Base-by-base conservation (phyloP, 2,329 filamentous ascomycete genomes). In the Neoascochyta sp. region DNA sequence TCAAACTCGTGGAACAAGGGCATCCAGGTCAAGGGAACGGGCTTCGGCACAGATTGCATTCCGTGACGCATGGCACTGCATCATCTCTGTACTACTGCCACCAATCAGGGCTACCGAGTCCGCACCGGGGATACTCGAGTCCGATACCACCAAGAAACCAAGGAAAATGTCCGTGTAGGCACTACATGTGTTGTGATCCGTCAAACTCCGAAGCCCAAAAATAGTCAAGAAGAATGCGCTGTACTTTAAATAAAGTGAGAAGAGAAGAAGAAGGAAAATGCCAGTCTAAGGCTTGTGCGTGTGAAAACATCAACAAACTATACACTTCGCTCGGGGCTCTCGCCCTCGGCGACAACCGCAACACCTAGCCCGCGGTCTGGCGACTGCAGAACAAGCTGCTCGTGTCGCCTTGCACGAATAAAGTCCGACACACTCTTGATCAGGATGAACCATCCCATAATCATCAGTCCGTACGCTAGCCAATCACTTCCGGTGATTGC, bases 381-480 rank as follows among this genome's bases (percentile, higher is more conserved):
- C 59, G 87, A 95, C 60, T 94, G 89, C 45, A 95, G 68, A 4
- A 98, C 87, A 28, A 98, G 71, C 61, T 92, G 86, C 67, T 98
- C 92, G 58, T 96, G 92, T 54, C 87, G 75, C 57, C 90, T 76
- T 20, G 88, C 92, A 47, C 81, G 78, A 41, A 96, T 67, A 59
- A 92, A 98, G 60, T 96, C 89, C 50, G 83, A 88, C 11, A 95
- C 80, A n/a, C 88, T 82, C 63, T 89, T 79, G 57, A 98, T 96
- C 41, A 98, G 70, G 41, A 98, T 88, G 57, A 96, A 96, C 92
- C 92, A 98, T 4, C 92, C 92, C 2, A 94, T 83, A 56, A 98
- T 86, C 92, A 98, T 98, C 26, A 98, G 66, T 10, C 85, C 71
- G 53, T 96, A 98, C 8, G 88, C 86, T 42, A 95, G 71, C 86